Conservation (phyloP, 2,329 filamentous ascomycete genomes). For the Phaeosphaeriaceae sp. region DNA sequence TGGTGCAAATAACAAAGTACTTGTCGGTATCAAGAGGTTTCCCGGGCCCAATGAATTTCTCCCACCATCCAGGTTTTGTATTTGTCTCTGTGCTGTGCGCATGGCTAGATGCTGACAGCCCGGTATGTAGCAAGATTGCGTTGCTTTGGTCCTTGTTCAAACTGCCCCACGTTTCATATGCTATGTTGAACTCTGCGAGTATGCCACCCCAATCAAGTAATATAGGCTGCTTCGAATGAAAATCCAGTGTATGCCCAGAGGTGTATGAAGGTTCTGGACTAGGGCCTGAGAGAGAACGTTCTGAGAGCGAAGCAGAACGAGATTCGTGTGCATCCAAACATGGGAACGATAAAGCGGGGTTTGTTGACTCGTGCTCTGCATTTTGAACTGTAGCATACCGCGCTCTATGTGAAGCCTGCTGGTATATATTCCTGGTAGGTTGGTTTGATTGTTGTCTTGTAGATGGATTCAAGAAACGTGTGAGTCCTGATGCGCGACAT, state of each 20-base stretch:
- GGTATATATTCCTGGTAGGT: conserved; percentile 36
- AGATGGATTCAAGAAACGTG: conserved; percentile 15
- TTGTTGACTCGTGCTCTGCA: conserved; percentile 42
- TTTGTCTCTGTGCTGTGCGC: conserved; percentile 90
- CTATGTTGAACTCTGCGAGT: conserved; percentile 85
- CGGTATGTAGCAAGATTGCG: conserved; percentile 89
- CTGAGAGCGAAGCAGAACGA: conserved; percentile 71
- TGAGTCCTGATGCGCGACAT: conserved; percentile 9
- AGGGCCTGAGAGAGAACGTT: conserved; percentile 73
- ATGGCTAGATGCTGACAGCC: conserved; percentile 95
- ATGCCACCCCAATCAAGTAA: conserved; percentile 94
- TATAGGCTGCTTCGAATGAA: conserved; percentile 75
- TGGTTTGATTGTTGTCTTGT: conserved; percentile 30
- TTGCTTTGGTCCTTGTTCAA: conserved; percentile 84
- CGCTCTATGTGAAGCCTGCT: conserved; percentile 32
- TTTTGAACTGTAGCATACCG: conserved; percentile 31
- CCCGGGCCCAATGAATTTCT: conserved; percentile 93
- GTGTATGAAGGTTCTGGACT: conserved; percentile 96
- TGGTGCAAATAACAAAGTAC: conserved; percentile 94
- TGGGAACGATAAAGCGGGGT: conserved; percentile 50
- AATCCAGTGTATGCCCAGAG: conserved; percentile 80
- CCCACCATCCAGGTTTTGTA: conserved; percentile 95
- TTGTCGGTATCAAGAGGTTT: conserved; percentile 86
- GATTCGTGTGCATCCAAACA: conserved; percentile 52
- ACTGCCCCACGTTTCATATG: conserved; percentile 90